Percentiles rank a stretch among this genome's conserved stretches.
These are phyloP conservation scores for Triticum dicoccoides DNA, from an alignment of 176 grass and related monocot species.

Conservation along the genomic window DNA sequence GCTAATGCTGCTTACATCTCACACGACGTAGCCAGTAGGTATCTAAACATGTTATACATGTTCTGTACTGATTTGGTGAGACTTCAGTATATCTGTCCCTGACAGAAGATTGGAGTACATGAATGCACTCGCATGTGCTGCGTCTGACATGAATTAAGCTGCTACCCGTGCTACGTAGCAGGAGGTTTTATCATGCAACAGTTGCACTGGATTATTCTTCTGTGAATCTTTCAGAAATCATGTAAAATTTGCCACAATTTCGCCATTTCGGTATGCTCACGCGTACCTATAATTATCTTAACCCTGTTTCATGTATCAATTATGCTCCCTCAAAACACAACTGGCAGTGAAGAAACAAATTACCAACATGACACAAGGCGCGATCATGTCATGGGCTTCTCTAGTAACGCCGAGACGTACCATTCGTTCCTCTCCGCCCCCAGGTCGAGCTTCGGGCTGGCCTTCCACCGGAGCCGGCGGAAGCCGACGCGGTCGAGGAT, in stretches of 20 bases:
- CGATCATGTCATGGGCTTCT: conserved; percentile 69
- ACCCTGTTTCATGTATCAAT: not conserved
- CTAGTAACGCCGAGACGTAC: conserved; percentile 82
- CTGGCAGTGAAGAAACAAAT: not conserved
- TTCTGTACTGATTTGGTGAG: no score
- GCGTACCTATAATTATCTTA: not conserved
- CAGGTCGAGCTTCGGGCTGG: conserved; percentile 66
- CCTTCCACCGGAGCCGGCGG: conserved; percentile 55
- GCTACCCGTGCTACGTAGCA: not conserved
- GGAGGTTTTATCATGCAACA: not conserved
- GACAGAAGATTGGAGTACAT: not conserved
- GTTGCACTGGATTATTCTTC: conserved; percentile 27
- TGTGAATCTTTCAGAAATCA: not conserved
- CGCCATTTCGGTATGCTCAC: not conserved
- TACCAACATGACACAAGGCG: not conserved
- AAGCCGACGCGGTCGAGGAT: conserved; percentile 68
- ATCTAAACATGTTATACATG: no score
- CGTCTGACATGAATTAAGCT: not conserved
- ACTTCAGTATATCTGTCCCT: not conserved
- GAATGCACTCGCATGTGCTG: not conserved
- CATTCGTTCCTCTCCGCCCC: conserved; percentile 79
- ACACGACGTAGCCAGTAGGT: not conserved
- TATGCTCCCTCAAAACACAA: not conserved
- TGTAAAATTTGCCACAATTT: not conserved
- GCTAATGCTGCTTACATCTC: not conserved